phyloP scores from a whole-genome alignment of 768 basidiomycete species.

The Fomitopsis serialis region DNA sequence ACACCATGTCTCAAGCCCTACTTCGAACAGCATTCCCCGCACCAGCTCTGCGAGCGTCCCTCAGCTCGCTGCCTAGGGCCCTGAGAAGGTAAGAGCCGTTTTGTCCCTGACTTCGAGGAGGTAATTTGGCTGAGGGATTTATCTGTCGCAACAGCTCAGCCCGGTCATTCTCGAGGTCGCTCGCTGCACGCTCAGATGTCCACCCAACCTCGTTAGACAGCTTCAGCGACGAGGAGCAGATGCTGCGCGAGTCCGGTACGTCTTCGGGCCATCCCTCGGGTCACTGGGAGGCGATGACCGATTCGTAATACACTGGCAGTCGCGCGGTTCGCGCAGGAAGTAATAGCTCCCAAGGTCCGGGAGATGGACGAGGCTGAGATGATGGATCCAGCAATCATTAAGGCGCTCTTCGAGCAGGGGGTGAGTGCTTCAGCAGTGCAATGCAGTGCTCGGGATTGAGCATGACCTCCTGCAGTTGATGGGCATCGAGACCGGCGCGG shows the following conservation, averaged over 20 bases:
- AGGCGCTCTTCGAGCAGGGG: conserved; percentile 91
- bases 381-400: conserved; percentile 87
- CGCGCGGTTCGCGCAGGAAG: conserved; percentile 81
- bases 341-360: conserved; percentile 84
- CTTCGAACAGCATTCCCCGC: too few species aligned
- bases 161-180: conserved; percentile 1
- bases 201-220: conserved; percentile 58
- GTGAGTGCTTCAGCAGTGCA: conserved; percentile 38
- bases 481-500: conserved; percentile 90
- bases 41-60: too few species aligned
- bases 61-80: too few species aligned
- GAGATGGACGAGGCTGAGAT: conserved; percentile 98
- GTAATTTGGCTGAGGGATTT: background rate
- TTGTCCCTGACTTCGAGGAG: too few species aligned
- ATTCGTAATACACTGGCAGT: conserved; percentile 52
- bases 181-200: background rate
- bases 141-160: background rate
- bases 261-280: conserved; percentile 3
- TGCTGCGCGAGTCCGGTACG: conserved; percentile 88
- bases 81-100: too few species aligned
- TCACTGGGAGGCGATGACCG: too few species aligned
- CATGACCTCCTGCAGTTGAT: conserved; percentile 58
- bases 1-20: too few species aligned
- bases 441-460: background rate
- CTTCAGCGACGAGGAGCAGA: conserved; percentile 92